Base-by-base conservation (phyloP, 371 early-diverging fungal species). In the Lichtheimia ramosa region DNA sequence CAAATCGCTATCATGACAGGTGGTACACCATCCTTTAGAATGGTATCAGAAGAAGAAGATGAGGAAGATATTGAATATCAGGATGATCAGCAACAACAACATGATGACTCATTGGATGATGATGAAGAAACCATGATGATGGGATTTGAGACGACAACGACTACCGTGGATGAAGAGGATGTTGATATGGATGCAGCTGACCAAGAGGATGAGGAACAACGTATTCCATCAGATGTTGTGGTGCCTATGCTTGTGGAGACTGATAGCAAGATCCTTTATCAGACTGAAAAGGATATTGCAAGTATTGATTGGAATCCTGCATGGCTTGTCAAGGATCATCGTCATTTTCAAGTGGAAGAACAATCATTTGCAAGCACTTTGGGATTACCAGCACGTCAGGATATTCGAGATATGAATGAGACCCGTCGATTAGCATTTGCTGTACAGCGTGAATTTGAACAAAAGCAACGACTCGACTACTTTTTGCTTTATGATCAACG, bases 401-500 rank as follows among this genome's bases (percentile, higher is more conserved):
- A 51, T 25, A 23, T 50, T 13, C 18, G 34, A n/a, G 52, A 52
- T 5, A 43, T 50, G 51, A 51, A 49, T 23, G 62, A 62, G 14
- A 55, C 56, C 18, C 55, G 56, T 0, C 28, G 23, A 3, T 25
- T 62, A 50, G 62, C 62, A 7, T 41, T 42, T 10, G 56, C 50
- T 5, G 40, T 54, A 15, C 55, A 62, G 41, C 48, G 43, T 5
- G 74, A 79, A 48, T 79, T 71, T 57, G 75, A 64, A 54, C 59
- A 73, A 56, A 86, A 80, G 48, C 59, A 80, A 21, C 74, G 95
- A n/a, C 69, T 96, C 16, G 96, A 95, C 72, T 89, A 90, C 74
- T 83, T 96, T 41, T 77, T 96, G 66, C 69, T 87, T 13, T 88
- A 89, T 49, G 97, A 96, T 63, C 71, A 88, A 57, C 87, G 89